Conservation (phyloP, 140 eudicot species). For the Erigeron philadelphicus region DNA sequence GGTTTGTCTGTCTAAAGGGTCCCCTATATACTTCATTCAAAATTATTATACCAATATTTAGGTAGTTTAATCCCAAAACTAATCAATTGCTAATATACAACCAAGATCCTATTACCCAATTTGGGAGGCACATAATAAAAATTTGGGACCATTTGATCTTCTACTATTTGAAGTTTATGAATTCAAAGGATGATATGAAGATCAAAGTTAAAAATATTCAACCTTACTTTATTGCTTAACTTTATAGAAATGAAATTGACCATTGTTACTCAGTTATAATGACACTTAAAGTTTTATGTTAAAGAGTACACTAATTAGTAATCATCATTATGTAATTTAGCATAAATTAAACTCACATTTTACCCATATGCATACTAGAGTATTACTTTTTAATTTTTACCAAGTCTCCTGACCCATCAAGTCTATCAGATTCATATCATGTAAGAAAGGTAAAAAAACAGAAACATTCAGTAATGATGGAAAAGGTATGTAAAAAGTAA, state of each 20-base stretch:
- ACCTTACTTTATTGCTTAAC: background rate
- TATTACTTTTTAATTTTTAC: too few relatives aligned
- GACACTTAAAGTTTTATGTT: background rate
- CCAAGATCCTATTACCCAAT: conserved; percentile 1
- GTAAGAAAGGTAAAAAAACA: background rate
- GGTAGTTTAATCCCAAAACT: background rate
- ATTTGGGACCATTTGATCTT: background rate
- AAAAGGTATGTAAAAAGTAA: conserved; percentile 3
- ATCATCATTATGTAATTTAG: too few relatives aligned
- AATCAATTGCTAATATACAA: background rate
- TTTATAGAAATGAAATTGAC: conserved; percentile 10
- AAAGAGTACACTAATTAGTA: background rate
- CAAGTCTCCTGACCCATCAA: background rate
- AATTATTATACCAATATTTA: background rate
- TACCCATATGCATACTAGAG: too few relatives aligned
- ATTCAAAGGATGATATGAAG: background rate
- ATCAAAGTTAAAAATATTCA: conserved; percentile 8
- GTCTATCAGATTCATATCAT: background rate
- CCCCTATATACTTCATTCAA: conserved; percentile 18
- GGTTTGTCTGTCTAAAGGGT: conserved; percentile 30
- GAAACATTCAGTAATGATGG: background rate
- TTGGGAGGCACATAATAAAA: conserved; percentile 7
- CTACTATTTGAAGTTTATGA: background rate
- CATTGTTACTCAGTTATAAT: background rate
- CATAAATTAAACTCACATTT: too few relatives aligned